These are phyloP conservation scores for Glomus cerebriforme DNA, from an alignment of 192 early-diverging fungal genomes.

Conservation along the genomic window DNA sequence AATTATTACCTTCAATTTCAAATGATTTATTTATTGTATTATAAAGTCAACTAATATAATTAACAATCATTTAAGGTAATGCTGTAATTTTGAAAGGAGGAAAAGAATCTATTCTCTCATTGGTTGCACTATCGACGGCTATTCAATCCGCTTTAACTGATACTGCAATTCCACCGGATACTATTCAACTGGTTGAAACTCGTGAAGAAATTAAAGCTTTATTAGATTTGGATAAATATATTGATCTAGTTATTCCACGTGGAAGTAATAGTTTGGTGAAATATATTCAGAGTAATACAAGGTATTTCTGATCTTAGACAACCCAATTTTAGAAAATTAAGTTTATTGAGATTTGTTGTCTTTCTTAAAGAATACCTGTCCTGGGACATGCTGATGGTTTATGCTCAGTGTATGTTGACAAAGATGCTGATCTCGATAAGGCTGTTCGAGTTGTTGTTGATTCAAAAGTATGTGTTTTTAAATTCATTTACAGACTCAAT, in stretches of 20 bases:
- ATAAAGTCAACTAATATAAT: background rate
- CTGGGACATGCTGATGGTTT: constrained; percentile 98
- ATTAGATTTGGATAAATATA: constrained; percentile 85
- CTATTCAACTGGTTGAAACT: constrained; percentile 87
- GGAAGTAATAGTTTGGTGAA: constrained; percentile 91
- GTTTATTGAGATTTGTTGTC: background rate
- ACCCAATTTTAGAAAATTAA: constrained; percentile 1
- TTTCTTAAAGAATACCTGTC: constrained; percentile 85
- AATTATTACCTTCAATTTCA: background rate
- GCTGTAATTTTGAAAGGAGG: constrained; percentile 98
- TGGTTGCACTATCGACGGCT: constrained; percentile 70
- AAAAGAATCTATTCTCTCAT: constrained; percentile 84
- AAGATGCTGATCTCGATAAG: constrained; percentile 74
- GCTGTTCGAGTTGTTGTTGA: constrained; percentile 84
- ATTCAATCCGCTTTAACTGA: constrained; percentile 79
- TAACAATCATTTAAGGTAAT: constrained; percentile 56
- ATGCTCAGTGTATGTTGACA: constrained; percentile 90
- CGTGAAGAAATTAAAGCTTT: constrained; percentile 87
- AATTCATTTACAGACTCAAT: background rate
- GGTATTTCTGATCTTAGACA: constrained; percentile 44
- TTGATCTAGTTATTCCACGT: constrained; percentile 95
- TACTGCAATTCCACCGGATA: constrained; percentile 60
- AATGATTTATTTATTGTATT: background rate
- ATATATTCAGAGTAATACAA: constrained; percentile 88
- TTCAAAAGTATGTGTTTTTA: constrained; percentile 61